Base-by-base conservation (phyloP, 31 red algal species). In the Odonthalia washingtoniensis region DNA sequence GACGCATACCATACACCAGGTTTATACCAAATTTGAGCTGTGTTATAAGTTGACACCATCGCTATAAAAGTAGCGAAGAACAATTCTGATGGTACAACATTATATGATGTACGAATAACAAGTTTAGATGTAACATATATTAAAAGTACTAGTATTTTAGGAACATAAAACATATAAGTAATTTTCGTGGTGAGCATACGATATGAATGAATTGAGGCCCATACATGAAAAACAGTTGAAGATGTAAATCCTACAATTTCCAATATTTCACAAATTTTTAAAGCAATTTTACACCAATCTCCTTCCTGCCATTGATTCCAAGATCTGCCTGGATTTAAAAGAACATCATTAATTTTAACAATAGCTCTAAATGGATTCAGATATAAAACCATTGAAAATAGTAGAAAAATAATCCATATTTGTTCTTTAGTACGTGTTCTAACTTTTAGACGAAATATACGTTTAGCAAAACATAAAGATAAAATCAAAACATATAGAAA, bases 141-240 rank as follows among this genome's bases (percentile, higher is more conserved):
- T 3, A 37, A 70, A 28, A 96, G 46, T 40, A 93, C 72, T 0
- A 93, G 14, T 32, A 96, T 44, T 75, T 96, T 96, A 0, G 95
- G 90, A 9, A 92, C 33, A 63, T 96, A 96, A 52, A 96, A 96
- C 81, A 78, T 80, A 34, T 79, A 77, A 36, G 65, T 81, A 38
- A 93, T 86, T 31, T 93, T 63, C 35, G 90, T 80, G 70, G 90
- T 86, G 16, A 96, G 74, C 17, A 90, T 87, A 26, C 95, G 77
- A 72, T 96, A 96, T 16, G 95, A 96, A 44, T 96, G 95, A 44
- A 92, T 92, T 40, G 85, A 85, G 27, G 90, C 87, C 95, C 95
- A 96, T 18, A 96, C 80, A 72, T 96, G 93, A 42, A 93, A 96
- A 5, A 91, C 64, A 5, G 95, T 96, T 24, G 88, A 72, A 4